These are phyloP conservation scores for Neonectria punicea DNA, from an alignment of 2,329 filamentous ascomycete species.

Conservation along the genomic window DNA sequence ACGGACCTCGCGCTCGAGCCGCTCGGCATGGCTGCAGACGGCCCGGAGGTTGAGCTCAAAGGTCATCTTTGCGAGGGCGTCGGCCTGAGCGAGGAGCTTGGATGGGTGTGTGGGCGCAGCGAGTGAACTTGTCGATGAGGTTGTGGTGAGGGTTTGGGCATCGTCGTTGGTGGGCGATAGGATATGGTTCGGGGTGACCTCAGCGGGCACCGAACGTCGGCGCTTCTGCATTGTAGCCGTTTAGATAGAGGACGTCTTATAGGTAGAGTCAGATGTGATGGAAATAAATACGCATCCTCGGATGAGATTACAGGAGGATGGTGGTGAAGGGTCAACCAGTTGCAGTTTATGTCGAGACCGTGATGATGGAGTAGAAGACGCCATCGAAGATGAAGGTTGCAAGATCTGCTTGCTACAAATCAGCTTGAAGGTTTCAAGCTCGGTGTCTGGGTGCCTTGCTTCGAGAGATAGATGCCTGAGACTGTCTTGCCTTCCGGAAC, in stretches of 20 bases:
- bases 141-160: background rate
- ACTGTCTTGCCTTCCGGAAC: background rate
- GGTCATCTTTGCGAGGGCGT: conserved; percentile 51
- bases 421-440: background rate
- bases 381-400: background rate
- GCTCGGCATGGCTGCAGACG: conserved; percentile 42
- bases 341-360: background rate
- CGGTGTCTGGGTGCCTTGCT: background rate
- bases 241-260: background rate
- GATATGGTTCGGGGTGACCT: background rate
- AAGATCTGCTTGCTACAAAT: background rate
- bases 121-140: background rate
- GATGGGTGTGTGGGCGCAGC: background rate
- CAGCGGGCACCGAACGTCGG: conserved; percentile 27
- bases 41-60: conserved; percentile 50
- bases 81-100: conserved; percentile 42
- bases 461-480: background rate
- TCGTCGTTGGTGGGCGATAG: conserved; percentile 16
- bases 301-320: background rate
- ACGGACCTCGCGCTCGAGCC: conserved; percentile 45
- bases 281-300: background rate
- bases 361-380: background rate
- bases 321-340: background rate
- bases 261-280: too few relatives aligned
- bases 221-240: conserved; percentile 26